These are phyloP conservation scores for Neonectria neomacrospora DNA, from an alignment of 2,329 filamentous ascomycete genomes.

Conservation along the genomic window DNA sequence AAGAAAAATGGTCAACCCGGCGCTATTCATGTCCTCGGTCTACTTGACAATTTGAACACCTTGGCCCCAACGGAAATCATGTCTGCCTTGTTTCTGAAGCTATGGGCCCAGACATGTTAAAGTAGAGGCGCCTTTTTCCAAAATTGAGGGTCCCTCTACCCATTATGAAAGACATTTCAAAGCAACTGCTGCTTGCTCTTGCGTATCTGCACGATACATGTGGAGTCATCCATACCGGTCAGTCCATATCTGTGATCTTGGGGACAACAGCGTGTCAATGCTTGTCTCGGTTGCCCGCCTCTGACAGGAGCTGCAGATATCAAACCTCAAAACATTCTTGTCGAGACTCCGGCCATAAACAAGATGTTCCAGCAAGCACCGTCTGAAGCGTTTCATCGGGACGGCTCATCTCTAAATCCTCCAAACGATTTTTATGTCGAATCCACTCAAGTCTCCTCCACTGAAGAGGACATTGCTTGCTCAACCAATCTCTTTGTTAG, in stretches of 20 bases:
- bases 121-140: constrained; percentile 32
- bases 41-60: constrained; percentile 44
- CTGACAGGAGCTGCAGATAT: constrained; percentile 33
- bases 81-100: constrained; percentile 46
- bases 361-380: constrained; percentile 37
- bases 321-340: constrained; percentile 42
- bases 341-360: constrained; percentile 34
- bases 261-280: neutral
- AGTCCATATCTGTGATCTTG: neutral
- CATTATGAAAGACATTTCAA: constrained; percentile 31
- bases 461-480: constrained; percentile 28
- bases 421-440: constrained; percentile 30
- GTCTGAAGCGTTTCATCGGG: constrained; percentile 27
- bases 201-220: constrained; percentile 36
- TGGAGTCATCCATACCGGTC: constrained; percentile 40
- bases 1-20: constrained; percentile 1
- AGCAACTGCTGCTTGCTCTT: constrained; percentile 35
- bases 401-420: neutral
- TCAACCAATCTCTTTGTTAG: constrained; percentile 25
- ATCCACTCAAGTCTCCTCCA: constrained; percentile 29
- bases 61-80: constrained; percentile 46
- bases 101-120: constrained; percentile 44
- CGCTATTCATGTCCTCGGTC: constrained; percentile 26
- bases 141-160: constrained; percentile 21
- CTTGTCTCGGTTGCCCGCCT: neutral